phyloP scores from a whole-genome alignment of 2,329 filamentous ascomycete species.

The Hyphodiscus sp. region DNA sequence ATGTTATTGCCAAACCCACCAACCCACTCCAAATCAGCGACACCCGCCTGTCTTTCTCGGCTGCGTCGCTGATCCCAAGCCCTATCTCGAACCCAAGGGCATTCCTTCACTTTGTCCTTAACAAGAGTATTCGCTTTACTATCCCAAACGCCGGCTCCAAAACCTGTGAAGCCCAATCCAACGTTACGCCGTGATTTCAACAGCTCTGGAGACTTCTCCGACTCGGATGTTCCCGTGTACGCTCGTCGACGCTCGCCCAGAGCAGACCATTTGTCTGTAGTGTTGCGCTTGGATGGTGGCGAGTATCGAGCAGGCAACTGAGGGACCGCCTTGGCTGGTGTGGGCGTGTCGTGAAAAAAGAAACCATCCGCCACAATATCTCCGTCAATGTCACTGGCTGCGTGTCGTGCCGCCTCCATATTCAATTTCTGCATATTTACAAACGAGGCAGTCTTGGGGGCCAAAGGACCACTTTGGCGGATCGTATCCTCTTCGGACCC shows the following conservation, averaged over 20 bases:
- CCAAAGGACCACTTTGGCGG: constrained; percentile 44
- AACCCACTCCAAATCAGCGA: constrained; percentile 85
- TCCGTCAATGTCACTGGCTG: constrained; percentile 49
- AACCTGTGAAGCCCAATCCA: constrained; percentile 42
- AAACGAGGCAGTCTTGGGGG: constrained; percentile 46
- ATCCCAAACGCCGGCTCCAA: constrained; percentile 33
- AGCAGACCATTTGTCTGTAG: constrained; percentile 81
- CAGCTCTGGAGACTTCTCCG: constrained; percentile 43
- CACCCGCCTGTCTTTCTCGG: constrained; percentile 49
- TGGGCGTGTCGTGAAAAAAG: constrained; percentile 62
- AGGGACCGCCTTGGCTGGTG: constrained; percentile 18
- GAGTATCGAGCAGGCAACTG: constrained; percentile 44
- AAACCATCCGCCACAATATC: constrained; percentile 64
- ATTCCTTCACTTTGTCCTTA: constrained; percentile 36
- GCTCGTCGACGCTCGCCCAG: constrained; percentile 79
- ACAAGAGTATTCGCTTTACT: constrained; percentile 26
- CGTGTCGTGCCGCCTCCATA: constrained; percentile 33
- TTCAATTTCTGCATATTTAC: constrained; percentile 39
- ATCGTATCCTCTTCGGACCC: constrained; percentile 40
- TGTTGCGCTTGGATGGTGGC: constrained; percentile 58
- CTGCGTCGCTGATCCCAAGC: constrained; percentile 37
- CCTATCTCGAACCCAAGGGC: constrained; percentile 43
- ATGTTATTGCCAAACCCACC: constrained; percentile 66
- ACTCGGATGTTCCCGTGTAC: constrained; percentile 45
- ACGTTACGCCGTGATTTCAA: constrained; percentile 39